Evolutionary conservation across 129 eudicot genomes (phyloP).

Genomic region (Helichrysum umbraculigerum): DNA sequence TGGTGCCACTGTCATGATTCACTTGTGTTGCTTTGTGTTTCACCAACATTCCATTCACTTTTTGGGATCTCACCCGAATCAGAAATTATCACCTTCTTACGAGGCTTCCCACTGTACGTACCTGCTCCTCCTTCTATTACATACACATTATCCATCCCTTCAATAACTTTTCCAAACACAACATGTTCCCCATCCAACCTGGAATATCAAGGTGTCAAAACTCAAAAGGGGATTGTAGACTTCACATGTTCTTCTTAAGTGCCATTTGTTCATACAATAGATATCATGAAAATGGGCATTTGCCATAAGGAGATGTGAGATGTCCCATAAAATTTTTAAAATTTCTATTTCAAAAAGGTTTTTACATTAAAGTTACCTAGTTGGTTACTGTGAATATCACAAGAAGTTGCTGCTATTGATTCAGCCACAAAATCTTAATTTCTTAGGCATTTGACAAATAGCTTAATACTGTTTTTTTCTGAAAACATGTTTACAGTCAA

Average conservation of each 20-base stretch:
- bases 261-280: not conserved
- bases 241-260: not conserved
- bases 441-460: not conserved
- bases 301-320: not conserved
- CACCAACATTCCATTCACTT: slow-evolving; percentile 69
- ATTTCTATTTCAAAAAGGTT: not conserved
- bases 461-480: not conserved
- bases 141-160: slow-evolving; percentile 74
- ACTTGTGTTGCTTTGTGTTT: slow-evolving; percentile 25
- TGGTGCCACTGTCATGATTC: slow-evolving; percentile 35
- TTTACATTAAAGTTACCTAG: not conserved
- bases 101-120: slow-evolving; percentile 87
- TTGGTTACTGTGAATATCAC: not conserved
- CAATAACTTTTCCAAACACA: slow-evolving; percentile 65
- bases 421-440: too few species aligned
- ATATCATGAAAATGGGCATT: not conserved
- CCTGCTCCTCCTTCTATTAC: slow-evolving; percentile 93
- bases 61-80: slow-evolving; percentile 86
- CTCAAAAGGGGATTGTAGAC: not conserved
- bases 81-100: slow-evolving; percentile 79
- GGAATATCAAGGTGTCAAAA: not conserved
- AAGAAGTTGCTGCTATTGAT: too few species aligned
- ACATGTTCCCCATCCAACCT: slow-evolving; percentile 83
- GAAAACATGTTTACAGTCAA: not conserved
- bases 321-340: not conserved